Percentiles rank a stretch among this genome's conserved stretches.
phyloP scores from a whole-genome alignment of 495 filamentous ascomycete species.

The Penicillium mononematosum region DNA sequence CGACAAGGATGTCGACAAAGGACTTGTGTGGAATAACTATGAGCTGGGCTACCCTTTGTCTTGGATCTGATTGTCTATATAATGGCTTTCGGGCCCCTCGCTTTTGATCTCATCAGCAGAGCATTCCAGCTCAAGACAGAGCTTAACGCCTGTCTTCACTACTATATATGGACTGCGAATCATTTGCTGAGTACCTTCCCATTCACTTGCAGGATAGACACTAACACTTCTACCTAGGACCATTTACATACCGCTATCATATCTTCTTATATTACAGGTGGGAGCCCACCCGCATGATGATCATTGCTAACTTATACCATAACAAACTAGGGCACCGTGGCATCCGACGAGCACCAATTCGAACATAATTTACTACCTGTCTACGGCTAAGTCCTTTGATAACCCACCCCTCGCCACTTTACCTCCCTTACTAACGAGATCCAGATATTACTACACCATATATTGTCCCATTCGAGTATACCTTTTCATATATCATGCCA shows the following conservation, averaged over 20 bases:
- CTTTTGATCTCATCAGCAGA: neutral
- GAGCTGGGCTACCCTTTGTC: neutral
- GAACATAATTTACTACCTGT: neutral
- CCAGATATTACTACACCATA: neutral
- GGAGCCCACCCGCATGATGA: neutral
- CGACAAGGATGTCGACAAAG: constrained; percentile 8
- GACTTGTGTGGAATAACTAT: neutral
- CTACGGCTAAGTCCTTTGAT: constrained; percentile 1
- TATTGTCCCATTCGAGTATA: neutral
- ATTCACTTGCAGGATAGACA: neutral
- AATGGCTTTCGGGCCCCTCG: neutral
- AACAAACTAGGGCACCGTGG: neutral
- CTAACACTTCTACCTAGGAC: neutral
- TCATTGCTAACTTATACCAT: neutral
- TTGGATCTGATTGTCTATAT: constrained; percentile 10
- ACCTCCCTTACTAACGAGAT: neutral
- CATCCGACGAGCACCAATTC: neutral
- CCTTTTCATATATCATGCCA: neutral
- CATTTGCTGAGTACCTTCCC: neutral
- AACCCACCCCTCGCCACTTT: neutral
- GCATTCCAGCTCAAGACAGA: neutral
- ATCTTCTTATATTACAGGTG: neutral
- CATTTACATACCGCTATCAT: neutral
- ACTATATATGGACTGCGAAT: neutral
- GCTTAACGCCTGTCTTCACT: neutral